A percentile compares a stretch with the other conserved stretches of the same genome.
phyloP scores from a whole-genome alignment of 306 rosid genomes.

The Purshia tridentata region DNA sequence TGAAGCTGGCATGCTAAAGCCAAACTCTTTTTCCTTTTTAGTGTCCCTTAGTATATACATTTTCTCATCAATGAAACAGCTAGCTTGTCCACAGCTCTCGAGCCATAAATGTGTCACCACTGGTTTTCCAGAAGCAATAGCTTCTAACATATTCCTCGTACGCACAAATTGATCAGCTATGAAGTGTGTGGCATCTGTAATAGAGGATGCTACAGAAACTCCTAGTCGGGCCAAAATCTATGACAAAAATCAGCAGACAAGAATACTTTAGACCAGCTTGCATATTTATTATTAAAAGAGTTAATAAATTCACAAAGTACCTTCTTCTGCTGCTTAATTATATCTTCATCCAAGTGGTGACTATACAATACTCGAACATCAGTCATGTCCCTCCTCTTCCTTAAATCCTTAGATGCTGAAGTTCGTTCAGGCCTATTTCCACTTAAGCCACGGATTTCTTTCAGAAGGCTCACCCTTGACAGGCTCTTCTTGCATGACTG shows the following conservation, averaged over 20 bases:
- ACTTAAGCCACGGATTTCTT: constrained; percentile 68
- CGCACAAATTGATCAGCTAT: constrained; percentile 85
- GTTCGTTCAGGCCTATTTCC: constrained; percentile 34
- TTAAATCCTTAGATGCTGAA: constrained; percentile 62
- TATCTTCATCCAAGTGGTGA: constrained; percentile 67
- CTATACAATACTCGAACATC: constrained; percentile 79
- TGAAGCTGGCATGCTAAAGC: constrained; percentile 83
- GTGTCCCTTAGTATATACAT: constrained; percentile 69
- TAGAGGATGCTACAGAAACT: constrained; percentile 59
- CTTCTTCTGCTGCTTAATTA: constrained; percentile 86
- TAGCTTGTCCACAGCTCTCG: constrained; percentile 92
- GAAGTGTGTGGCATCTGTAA: constrained; percentile 88
- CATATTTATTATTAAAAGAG: constrained; percentile 4
- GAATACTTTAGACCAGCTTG: constrained; percentile 25
- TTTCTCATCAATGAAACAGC: constrained; percentile 85
- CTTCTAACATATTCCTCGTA: constrained; percentile 89
- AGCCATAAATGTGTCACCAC: constrained; percentile 96
- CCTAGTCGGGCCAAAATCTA: constrained; percentile 78
- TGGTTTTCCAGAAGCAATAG: constrained; percentile 84
- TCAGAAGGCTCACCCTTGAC: constrained; percentile 41
- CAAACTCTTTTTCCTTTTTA: constrained; percentile 88
- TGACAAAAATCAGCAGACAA: constrained; percentile 32
- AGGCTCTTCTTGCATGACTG: constrained; percentile 47
- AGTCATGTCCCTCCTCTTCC: constrained; percentile 80
- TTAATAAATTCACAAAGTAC: constrained; percentile 36